A percentile compares a stretch with the other conserved stretches of the same genome.
phyloP scores from a whole-genome alignment of 2,329 filamentous ascomycete species.

The Ophiostoma tasmaniense region DNA sequence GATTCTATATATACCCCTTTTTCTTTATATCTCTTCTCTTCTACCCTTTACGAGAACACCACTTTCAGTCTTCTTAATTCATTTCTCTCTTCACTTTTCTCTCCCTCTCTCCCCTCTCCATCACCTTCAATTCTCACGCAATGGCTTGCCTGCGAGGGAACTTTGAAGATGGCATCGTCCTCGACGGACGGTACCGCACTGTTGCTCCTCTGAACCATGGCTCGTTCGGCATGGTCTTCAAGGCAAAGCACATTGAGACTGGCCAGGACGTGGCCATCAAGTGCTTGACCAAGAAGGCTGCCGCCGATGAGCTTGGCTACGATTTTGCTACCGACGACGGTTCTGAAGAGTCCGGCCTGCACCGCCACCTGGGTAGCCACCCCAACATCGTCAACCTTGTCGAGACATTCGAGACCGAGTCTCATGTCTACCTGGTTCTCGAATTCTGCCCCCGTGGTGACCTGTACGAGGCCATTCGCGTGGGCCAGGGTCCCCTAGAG shows the following conservation, averaged over 20 bases:
- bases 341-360: slow-evolving; percentile 71
- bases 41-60: slow-evolving; percentile 8
- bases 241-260: slow-evolving; percentile 71
- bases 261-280: slow-evolving; percentile 86
- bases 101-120: not conserved
- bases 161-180: slow-evolving; percentile 69
- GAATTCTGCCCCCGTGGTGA: slow-evolving; percentile 95
- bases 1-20: slow-evolving; percentile 25
- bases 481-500: slow-evolving; percentile 77
- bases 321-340: slow-evolving; percentile 71
- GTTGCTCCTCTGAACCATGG: slow-evolving; percentile 95
- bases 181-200: slow-evolving; percentile 84
- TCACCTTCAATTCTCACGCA: slow-evolving; percentile 16
- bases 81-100: slow-evolving; percentile 5
- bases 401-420: slow-evolving; percentile 82
- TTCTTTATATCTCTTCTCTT: slow-evolving; percentile 15
- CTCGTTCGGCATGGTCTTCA: slow-evolving; percentile 97
- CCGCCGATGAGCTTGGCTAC: slow-evolving; percentile 49
- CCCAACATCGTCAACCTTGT: slow-evolving; percentile 90
- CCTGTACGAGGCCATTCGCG: slow-evolving; percentile 92
- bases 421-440: slow-evolving; percentile 84
- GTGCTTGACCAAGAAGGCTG: slow-evolving; percentile 77
- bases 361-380: slow-evolving; percentile 69
- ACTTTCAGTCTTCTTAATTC: slow-evolving; percentile 8
- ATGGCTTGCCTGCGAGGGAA: slow-evolving; percentile 83